Base-by-base conservation (phyloP, 352 stramenopile genomes). In the Phytophthora pisi region DNA sequence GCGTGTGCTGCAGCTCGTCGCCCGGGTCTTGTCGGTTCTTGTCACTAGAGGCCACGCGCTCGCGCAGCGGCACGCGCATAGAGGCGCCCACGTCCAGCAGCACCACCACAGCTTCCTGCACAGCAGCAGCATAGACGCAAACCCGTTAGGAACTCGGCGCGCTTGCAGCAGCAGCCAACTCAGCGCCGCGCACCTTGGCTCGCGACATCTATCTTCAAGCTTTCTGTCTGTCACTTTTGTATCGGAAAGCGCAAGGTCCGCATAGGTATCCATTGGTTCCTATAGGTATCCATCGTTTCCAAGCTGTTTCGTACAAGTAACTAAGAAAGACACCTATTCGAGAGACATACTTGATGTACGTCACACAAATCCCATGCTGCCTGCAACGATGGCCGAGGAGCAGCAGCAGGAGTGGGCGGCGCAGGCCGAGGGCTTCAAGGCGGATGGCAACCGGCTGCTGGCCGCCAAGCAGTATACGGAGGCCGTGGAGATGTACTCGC, bases 351-450 rank as follows among this genome's bases (percentile, higher is more conserved):
- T 36, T 36, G 31, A 24, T 24, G 42, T 49, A 16, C 42, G n/a
- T 11, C 42, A 49, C 42, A 69, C 54, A 11, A 61, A 23, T 52
- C 42, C 42, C 42, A 49, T 49, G 5, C 40, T 51, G 38, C 50
- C 20, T 15, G 4, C 24, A 36, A 54, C 31, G 2, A 52, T 52
- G 58, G 50, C 36, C 34, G 34, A 40, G 16, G 40, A 53, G 43
- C 60, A 72, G 36, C 82, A 92, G 46, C 61, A 72, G 36, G 83
- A 92, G 62, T 89, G 82, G 52, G 75, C 69, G 38, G 78, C 72
- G 59, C 86, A 94, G 71, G 89, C 90, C 57, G 89, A 96, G 50
- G 69, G 67, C 50, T 96, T 96, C 74, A 97, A 97, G 75, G 74
- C 53, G 5, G 68, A 94, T n/a, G 90, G 90, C 74, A 97, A 97